Percentiles rank a stretch among this genome's conserved stretches.
phyloP scores from a whole-genome alignment of 2,329 filamentous ascomycete species.

The Fusarium aywerte region DNA sequence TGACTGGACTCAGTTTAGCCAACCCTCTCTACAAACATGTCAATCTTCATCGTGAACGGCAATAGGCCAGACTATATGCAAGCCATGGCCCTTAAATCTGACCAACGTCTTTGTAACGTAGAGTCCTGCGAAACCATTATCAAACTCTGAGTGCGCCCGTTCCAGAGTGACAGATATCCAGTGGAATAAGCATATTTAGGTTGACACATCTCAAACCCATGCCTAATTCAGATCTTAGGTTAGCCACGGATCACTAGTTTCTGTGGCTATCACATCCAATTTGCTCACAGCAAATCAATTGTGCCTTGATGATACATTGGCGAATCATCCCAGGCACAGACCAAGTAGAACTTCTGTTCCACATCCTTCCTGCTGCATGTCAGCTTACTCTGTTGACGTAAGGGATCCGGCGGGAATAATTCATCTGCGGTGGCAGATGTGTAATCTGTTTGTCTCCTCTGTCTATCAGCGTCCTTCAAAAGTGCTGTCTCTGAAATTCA shows the following conservation, averaged over 20 bases:
- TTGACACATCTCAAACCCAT: not conserved
- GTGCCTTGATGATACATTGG: accelerated
- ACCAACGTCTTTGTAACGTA: not conserved
- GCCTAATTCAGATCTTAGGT: not conserved
- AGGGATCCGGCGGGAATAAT: not conserved
- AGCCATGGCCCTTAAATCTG: not conserved
- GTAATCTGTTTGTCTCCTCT: not conserved
- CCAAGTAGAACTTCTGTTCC: no score
- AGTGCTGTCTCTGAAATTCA: no score
- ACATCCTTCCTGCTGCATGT: not conserved
- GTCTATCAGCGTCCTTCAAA: no score
- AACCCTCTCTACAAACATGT: no score
- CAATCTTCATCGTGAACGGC: no score
- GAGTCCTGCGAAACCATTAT: not conserved
- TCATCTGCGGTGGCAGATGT: no score
- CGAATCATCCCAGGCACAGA: not conserved
- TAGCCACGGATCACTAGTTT: not conserved
- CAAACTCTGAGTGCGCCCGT: no score
- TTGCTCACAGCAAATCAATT: not conserved
- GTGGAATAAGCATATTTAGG: not conserved
- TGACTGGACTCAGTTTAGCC: no score
- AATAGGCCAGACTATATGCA: not conserved
- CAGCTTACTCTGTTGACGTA: not conserved
- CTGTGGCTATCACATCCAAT: not conserved
- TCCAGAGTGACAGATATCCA: no score